Evolutionary conservation across 2,329 filamentous ascomycete species (phyloP), one percentile per base, ranked within the genome.

Genomic region (Fusarium cyanostomum): DNA sequence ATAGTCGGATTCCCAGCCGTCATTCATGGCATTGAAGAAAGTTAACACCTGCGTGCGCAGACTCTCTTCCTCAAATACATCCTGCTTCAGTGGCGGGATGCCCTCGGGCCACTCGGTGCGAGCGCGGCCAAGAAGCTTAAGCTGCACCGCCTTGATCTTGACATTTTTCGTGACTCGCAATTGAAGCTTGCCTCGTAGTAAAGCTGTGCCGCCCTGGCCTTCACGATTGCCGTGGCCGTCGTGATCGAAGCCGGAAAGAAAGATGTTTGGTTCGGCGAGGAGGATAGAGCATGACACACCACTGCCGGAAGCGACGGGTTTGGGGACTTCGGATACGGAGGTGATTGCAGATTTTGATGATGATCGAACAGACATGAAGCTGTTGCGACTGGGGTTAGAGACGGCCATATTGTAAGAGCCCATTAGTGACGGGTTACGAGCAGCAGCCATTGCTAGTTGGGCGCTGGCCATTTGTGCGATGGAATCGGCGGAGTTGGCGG

Each of bases 101-200:
- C 93, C 92, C 80, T 98, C 95, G 13, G 95, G 94, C 95, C 95
- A 99, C 73, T 97, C 93, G 2, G 95, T 98, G 64, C 90, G 86
- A 4, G 93, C 92, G 73, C 88, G 90, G 27, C 94, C 95, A 35
- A 89, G 86, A 68, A 99, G 91, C 70, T 92, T 94, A 49, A 99
- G 82, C 7, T 91, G 93, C 21, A 99, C 86, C 5, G 92, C 90
- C 80, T 97, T 97, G 67, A 99, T 89, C 78, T 99, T 99, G 42
- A 93, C 88, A 65, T 92, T 91, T 74, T 98, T 98, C 41, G 91
- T 89, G 11, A 98, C 86, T 58, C 89, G 89, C 34, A 99, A 75
- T 70, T 92, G 89, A 53, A 99, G 77, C 66, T 89, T 93, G 15
- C 95, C 95, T 53, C 95, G 86, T 12, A 99, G 82, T 73, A 99